Evolutionary conservation across 1,284 basidiomycete species (phyloP).

Genomic region (Anthracocystis panici-leucophaei): DNA sequence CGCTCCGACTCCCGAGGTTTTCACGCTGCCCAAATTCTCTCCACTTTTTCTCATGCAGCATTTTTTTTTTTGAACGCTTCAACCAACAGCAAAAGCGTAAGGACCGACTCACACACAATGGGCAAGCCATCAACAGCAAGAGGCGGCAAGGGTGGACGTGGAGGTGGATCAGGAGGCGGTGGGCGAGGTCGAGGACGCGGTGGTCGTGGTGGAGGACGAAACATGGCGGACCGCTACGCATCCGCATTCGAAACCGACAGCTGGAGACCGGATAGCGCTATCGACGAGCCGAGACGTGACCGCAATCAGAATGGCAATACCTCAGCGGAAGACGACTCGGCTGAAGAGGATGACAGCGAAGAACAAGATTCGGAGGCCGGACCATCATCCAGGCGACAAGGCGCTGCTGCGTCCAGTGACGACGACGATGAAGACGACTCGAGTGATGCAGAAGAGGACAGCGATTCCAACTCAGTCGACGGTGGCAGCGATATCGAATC

Average conservation of each 20-base stretch:
- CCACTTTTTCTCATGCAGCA: conserved; percentile 25
- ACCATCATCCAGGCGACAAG: conserved; percentile 14
- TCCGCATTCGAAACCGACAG: conserved; percentile 43
- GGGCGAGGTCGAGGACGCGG: conserved; percentile 37
- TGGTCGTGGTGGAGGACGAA: conserved; percentile 40
- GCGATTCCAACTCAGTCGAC: conserved; percentile 40
- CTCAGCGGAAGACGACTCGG: conserved; percentile 9
- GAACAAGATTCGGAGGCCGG: conserved; percentile 20
- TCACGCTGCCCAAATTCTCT: conserved; percentile 28
- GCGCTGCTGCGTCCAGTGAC: conserved; percentile 3
- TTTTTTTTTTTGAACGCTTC: no score
- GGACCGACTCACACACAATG: conserved; percentile 8
- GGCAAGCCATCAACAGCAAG: conserved; percentile 35
- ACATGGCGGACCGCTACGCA: conserved; percentile 31
- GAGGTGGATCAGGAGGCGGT: conserved; percentile 27
- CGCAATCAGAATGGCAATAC: neutral
- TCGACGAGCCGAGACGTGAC: conserved; percentile 31
- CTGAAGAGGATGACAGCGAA: conserved; percentile 16
- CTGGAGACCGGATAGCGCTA: conserved; percentile 54
- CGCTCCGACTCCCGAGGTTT: conserved; percentile 13
- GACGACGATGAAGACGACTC: conserved; percentile 8
- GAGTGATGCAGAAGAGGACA: conserved; percentile 30
- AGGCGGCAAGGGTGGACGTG: conserved; percentile 34
- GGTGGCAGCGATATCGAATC: conserved; percentile 42
- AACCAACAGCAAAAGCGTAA: neutral